Evolutionary conservation across 2,329 filamentous ascomycete genomes (phyloP).

Genomic region (Dactylellina cionopaga): DNA sequence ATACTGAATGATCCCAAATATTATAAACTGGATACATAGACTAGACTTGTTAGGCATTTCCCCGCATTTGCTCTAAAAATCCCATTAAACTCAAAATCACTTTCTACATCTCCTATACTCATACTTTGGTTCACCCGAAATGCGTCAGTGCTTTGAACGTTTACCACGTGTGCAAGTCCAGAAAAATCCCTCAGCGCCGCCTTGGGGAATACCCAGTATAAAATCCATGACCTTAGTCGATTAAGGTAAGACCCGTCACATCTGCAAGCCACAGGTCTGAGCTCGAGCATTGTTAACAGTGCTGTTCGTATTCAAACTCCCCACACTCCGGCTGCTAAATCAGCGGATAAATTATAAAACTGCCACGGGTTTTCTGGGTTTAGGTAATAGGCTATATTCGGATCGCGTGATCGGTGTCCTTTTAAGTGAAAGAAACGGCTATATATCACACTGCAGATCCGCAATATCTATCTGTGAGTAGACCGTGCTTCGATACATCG

Average conservation of each 20-base stretch:
- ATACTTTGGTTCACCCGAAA: conserved; percentile 10
- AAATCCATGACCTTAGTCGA: conserved; percentile 9
- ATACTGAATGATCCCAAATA: too few relatives aligned
- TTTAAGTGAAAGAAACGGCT: conserved; percentile 11
- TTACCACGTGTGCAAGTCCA: conserved; percentile 40
- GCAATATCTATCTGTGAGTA: background rate
- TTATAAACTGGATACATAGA: too few relatives aligned
- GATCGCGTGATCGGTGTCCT: conserved; percentile 30
- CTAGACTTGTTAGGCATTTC: too few relatives aligned
- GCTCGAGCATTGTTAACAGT: conserved; percentile 11
- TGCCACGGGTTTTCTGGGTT: conserved; percentile 12
- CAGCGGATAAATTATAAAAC: conserved; percentile 40
- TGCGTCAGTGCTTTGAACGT: conserved; percentile 19
- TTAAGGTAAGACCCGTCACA: conserved; percentile 19
- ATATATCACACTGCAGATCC: conserved; percentile 23
- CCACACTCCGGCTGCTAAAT: conserved; percentile 42
- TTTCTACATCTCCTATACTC: background rate
- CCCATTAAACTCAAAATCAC: background rate
- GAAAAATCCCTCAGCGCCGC: conserved; percentile 45
- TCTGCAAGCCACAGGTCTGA: conserved; percentile 28
- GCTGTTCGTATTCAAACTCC: conserved; percentile 21
- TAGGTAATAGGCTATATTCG: conserved; percentile 45
- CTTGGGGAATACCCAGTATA: background rate
- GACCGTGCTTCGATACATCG: background rate
- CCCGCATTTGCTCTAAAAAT: too few relatives aligned